phyloP scores from a whole-genome alignment of 352 stramenopile species.

The Pythium brassicae region DNA sequence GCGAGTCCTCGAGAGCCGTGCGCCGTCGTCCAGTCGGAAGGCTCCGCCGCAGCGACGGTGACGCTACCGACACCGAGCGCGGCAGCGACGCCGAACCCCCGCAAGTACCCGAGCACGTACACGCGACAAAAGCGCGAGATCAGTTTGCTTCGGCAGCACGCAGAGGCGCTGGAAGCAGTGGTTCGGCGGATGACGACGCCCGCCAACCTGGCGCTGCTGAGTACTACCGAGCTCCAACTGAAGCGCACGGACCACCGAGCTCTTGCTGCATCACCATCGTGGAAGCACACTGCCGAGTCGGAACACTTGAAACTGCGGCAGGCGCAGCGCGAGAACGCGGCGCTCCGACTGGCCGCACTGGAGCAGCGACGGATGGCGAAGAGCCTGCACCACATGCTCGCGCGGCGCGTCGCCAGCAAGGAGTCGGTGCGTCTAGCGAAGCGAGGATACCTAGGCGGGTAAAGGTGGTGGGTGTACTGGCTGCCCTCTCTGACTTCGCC shows the following conservation, averaged over 20 bases:
- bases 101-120: not conserved
- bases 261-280: not conserved
- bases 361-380: slow-evolving; percentile 6
- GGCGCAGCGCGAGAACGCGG: not conserved
- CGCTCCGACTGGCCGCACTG: not conserved
- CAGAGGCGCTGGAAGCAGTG: not conserved
- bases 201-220: not conserved
- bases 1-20: too few relatives aligned
- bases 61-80: not conserved
- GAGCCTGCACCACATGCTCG: slow-evolving; percentile 6
- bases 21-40: too few relatives aligned
- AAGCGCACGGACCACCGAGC: too few relatives aligned
- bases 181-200: not conserved
- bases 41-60: not conserved
- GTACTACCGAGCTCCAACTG: not conserved
- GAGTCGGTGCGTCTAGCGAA: not conserved
- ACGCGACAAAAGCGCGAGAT: not conserved
- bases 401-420: not conserved
- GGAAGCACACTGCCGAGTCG: not conserved
- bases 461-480: too few relatives aligned
- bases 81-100: not conserved
- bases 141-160: not conserved
- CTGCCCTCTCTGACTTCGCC: too few relatives aligned
- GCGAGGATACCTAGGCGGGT: too few relatives aligned
- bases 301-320: not conserved